Conservation (phyloP, 2,329 filamentous ascomycete genomes). For the Fusarium subglutinans region DNA sequence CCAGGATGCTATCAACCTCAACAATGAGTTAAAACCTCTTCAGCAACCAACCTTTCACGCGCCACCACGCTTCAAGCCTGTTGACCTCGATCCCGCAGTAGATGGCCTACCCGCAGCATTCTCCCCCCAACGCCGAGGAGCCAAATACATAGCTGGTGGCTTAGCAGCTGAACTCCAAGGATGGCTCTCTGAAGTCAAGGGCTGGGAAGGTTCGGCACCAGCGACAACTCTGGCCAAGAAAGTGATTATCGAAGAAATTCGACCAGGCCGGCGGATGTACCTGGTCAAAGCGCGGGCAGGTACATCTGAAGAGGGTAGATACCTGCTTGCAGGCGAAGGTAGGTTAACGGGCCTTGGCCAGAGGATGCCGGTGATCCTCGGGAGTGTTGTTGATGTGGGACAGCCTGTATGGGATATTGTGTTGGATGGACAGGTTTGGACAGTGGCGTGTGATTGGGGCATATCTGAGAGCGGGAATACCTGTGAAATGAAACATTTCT, state of each 20-base stretch:
- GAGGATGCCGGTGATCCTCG: constrained; percentile 41
- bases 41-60: constrained; percentile 52
- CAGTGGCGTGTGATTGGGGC: constrained; percentile 53
- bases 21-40: constrained; percentile 29
- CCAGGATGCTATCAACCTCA: constrained; percentile 8
- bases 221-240: constrained; percentile 26
- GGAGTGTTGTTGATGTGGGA: constrained; percentile 47
- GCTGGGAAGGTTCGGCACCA: constrained; percentile 42
- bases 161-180: constrained; percentile 53
- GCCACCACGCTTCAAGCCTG: constrained; percentile 52
- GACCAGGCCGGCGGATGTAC: constrained; percentile 48
- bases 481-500: not conserved
- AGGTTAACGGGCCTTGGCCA: constrained; percentile 49
- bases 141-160: constrained; percentile 49
- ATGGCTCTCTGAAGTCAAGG: constrained; percentile 54
- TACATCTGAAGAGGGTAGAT: constrained; percentile 21
- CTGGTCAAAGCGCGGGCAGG: constrained; percentile 40
- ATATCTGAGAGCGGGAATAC: constrained; percentile 18
- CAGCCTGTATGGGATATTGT: constrained; percentile 52
- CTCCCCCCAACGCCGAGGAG: constrained; percentile 50
- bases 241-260: constrained; percentile 45
- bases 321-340: constrained; percentile 52
- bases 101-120: constrained; percentile 44
- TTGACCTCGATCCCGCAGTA: constrained; percentile 35
- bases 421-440: constrained; percentile 48